Evolutionary conservation across 768 basidiomycete species (phyloP), one percentile per base, ranked within the genome.

Genomic region (Boletus rubroflammeus): DNA sequence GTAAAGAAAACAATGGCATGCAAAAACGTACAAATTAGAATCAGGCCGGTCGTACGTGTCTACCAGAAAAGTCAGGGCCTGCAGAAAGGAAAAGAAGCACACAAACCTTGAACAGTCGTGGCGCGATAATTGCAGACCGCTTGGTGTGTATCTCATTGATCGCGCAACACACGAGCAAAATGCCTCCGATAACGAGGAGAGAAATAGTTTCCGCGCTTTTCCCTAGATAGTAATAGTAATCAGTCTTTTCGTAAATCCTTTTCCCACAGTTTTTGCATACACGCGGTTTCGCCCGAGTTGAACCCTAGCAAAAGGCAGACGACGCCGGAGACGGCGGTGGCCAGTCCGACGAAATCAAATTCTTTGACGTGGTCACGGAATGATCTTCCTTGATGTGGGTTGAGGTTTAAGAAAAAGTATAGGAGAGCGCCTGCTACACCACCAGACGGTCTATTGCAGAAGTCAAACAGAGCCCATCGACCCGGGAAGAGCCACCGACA

Each of bases 291-390:
- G 25, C 69, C 67, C 11, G 67, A 63, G 55, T 71, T 70, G 56
- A 77, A 73, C 10, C 75, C 77, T 8, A 77, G 46, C 25, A 77
- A 60, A 8, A 77, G 57, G 56, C 72, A 72, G 21, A 74, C 62
- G 32, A 76, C 65, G 26, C 73, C 74, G 19, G 52, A 44, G 31
- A 78, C 63, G 23, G 70, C 62, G 8, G 70, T 62, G 29, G 60
- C 34, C 25, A 78, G 62, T n/a, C 77, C 77, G 47, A 70, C 5
- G 51, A 75, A 72, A 63, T 78, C 76, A 57, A 78, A 78, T 48
- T 71, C 65, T 17, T 49, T 50, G 36, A 67, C 53, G 34, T 75
- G 68, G 7, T 71, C 57, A n/a, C 55, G 57, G 36, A 75, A 61
- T 0, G 71, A 55, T 53, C 64, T 68, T 19, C 65, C 57, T 52